Base-by-base conservation (phyloP, 1,284 basidiomycete species). In the Singerocomus rubriflavus region DNA sequence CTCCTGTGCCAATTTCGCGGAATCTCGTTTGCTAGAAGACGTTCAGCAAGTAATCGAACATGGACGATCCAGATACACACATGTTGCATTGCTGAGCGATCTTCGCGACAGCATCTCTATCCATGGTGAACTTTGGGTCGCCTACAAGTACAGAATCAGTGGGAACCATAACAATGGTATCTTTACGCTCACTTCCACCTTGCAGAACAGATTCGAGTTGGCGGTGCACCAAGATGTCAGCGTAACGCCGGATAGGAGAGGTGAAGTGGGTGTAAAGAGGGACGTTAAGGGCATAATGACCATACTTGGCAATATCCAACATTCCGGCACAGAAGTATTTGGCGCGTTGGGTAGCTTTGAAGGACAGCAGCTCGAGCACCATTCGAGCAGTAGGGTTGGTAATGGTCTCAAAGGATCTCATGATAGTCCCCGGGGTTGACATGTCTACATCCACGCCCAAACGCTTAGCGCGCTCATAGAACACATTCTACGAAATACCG, bases 261-360 rank as follows among this genome's bases (percentile, higher is more conserved):
- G 95, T 97, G 72, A 98, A 99, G 71, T 99, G 96, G 25, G 95
- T 97, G 76, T 99, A 99, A 45, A 99, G 76, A 8, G 97, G 94
- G 7, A 85, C 77, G 61, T 88, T 96, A 60, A 99, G 77, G 1
- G 94, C 87, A 68, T 92, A 98, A 73, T 99, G 97, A 32, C 82
- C 74, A 68, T 98, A 99, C 74, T 99, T 98, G 39, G 94, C 92
- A 65, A 99, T 99, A 71, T 99, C 97, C 60, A 99, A 79, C 93
- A 98, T 97, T 57, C 97, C 97, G 26, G 95, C 85, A 68, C 96
- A 99, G 84, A 98, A 99, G 73, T 99, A 98, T 69, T 95, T 95
- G 56, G 97, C 92, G 46, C 85, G 83, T 54, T 88, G 87, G 62
- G 96, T 97, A 16, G 93, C 85, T 71, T 97, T 98, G 66, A 84